Evolutionary conservation across 225 moss, liverwort and hornwort genomes (phyloP), one percentile per base, ranked within the genome.

Genomic region (Sphagnum tenellum): DNA sequence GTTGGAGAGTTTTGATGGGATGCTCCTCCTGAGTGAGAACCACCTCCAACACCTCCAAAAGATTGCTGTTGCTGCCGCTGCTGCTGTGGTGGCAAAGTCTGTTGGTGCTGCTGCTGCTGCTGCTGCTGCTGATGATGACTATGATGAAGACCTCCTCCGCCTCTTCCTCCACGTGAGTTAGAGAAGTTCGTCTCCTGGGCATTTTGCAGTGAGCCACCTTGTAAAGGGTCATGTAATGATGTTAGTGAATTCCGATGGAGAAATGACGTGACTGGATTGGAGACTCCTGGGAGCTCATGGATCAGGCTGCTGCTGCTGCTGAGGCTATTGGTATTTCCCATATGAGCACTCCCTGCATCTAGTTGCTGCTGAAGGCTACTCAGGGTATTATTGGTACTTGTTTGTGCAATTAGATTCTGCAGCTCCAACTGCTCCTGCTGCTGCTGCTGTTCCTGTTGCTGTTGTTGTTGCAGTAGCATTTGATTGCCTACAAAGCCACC

Each of bases 301-400:
- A 29, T 29, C 29, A 29, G 29, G 29, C 29, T 29, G 29, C 29
- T 29, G 29, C 29, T 29, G 29, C 29, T 29, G 29, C 29, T 29
- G 29, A 29, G 29, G 29, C 29, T 29, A 29, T 29, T 29, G 29
- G 29, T 29, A 29, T 29, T 29, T 29, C 29, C 29, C 29, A 29
- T 29, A 29, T 29, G 29, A 29, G 29, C 29, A 29, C 29, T 29
- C 29, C 29, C 70, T 3, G 83, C 91, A 9, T 85, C 91, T 48
- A 94, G 78, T 76, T 94, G 94, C 78, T 91, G 94, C 71, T 94
- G 94, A 66, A 95, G 71, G 46, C 79, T 79, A 68, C 88, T 81
- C 14, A 94, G 75, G n/a, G 81, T 76, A 49, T 73, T 77, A 10
- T 9, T 52, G 52, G 85, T 75, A 64, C 77, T 79, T 48, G 84